These are phyloP conservation scores for Luffa aegyptiaca DNA, from an alignment of 306 rosid genomes.

Conservation along the genomic window DNA sequence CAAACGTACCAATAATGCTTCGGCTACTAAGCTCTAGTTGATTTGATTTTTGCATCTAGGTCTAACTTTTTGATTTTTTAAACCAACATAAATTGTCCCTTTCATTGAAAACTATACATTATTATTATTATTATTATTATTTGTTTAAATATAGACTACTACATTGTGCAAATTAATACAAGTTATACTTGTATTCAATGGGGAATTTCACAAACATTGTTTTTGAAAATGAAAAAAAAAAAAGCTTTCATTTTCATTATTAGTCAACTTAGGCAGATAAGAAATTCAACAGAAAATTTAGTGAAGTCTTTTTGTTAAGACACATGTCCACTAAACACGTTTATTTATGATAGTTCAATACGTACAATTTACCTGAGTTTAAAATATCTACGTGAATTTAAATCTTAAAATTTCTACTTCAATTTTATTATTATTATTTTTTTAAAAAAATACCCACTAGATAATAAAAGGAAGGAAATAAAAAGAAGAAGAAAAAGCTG, in stretches of 20 bases:
- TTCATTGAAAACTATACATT: neutral
- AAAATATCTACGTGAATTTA: neutral
- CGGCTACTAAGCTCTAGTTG: neutral
- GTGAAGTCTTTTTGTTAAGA: neutral
- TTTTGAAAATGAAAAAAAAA: neutral
- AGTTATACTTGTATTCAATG: neutral
- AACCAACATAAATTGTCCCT: neutral
- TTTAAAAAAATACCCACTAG: neutral
- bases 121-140: neutral
- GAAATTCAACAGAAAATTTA: neutral
- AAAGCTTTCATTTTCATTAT: neutral
- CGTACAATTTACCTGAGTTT: neutral
- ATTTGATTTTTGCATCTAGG: neutral
- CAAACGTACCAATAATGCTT: neutral
- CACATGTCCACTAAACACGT: neutral
- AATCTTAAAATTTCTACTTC: neutral
- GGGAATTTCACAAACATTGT: neutral
- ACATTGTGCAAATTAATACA: neutral
- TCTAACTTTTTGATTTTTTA: neutral
- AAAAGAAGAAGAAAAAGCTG: neutral
- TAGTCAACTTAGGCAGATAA: neutral
- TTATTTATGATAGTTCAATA: neutral
- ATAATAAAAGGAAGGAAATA: neutral
- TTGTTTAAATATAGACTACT: neutral
- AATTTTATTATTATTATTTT: neutral